These are phyloP conservation scores for Dactylonectria macrodidyma DNA, from an alignment of 2,329 filamentous ascomycete genomes.

Conservation along the genomic window DNA sequence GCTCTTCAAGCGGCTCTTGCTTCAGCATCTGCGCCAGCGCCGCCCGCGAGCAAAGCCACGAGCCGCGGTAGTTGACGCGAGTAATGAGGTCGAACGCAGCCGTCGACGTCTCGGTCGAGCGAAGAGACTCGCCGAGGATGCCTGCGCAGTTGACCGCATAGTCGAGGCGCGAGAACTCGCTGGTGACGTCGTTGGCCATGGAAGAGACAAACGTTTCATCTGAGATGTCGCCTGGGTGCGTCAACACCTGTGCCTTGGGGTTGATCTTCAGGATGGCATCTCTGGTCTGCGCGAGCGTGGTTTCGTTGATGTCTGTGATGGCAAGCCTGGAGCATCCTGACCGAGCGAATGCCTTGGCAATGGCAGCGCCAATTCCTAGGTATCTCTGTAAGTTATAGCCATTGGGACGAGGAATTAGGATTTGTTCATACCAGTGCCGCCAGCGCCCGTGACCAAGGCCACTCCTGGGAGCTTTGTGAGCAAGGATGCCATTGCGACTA, in stretches of 20 bases:
- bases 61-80: slow-evolving; percentile 68
- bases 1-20: slow-evolving; percentile 59
- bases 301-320: slow-evolving; percentile 66
- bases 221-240: slow-evolving; percentile 62
- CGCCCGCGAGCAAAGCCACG: slow-evolving; percentile 63
- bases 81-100: slow-evolving; percentile 68
- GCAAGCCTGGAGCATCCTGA: slow-evolving; percentile 66
- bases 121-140: slow-evolving; percentile 59
- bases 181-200: slow-evolving; percentile 52
- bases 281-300: slow-evolving; percentile 55
- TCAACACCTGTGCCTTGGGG: slow-evolving; percentile 53
- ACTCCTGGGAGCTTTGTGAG: slow-evolving; percentile 58
- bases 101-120: slow-evolving; percentile 62
- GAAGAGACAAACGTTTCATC: slow-evolving; percentile 60
- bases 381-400: neutral
- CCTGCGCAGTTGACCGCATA: slow-evolving; percentile 72
- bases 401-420: neutral
- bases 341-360: slow-evolving; percentile 64
- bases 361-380: slow-evolving; percentile 70
- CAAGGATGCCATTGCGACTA: slow-evolving; percentile 30
- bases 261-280: slow-evolving; percentile 51
- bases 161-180: slow-evolving; percentile 63
- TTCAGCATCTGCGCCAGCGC: slow-evolving; percentile 61
- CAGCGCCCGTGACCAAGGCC: slow-evolving; percentile 63
- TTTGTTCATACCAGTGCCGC: slow-evolving; percentile 58